phyloP scores from a whole-genome alignment of 331 rosid species.

The Telfairia occidentalis region DNA sequence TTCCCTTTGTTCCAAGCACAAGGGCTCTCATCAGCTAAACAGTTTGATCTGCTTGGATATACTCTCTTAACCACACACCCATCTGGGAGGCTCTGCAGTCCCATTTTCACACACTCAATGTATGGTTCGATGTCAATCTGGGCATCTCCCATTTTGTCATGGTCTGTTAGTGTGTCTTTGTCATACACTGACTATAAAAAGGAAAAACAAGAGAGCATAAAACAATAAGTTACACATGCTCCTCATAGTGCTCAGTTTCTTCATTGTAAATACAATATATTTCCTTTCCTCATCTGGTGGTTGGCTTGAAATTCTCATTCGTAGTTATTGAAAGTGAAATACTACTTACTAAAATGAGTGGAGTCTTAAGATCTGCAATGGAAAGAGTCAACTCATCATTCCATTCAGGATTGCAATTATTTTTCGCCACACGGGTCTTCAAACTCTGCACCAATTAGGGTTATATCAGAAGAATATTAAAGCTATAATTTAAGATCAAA shows the following conservation, averaged over 20 bases:
- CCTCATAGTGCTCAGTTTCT: background rate
- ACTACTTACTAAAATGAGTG: constrained; percentile 40
- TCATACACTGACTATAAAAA: constrained; percentile 42
- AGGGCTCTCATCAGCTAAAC: constrained; percentile 48
- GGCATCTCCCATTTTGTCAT: constrained; percentile 76
- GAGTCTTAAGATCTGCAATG: constrained; percentile 25
- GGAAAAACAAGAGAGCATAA: background rate
- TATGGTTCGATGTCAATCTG: constrained; percentile 57
- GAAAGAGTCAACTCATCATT: constrained; percentile 65
- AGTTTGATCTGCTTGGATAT: constrained; percentile 37
- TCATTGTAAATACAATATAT: background rate
- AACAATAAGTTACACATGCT: background rate
- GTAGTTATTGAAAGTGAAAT: background rate
- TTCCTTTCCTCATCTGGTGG: background rate
- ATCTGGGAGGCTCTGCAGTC: constrained; percentile 29
- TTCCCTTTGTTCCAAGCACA: constrained; percentile 47
- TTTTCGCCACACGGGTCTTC: constrained; percentile 46
- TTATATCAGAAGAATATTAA: background rate
- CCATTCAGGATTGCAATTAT: constrained; percentile 62
- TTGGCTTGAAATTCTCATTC: background rate
- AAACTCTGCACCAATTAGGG: constrained; percentile 33
- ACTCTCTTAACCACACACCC: constrained; percentile 43
- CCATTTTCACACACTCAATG: constrained; percentile 44
- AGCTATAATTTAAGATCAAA: background rate
- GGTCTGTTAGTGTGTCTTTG: constrained; percentile 51